These are phyloP conservation scores for Chenopodium formosanum DNA, from an alignment of 148 eudicot genomes.

Conservation along the genomic window DNA sequence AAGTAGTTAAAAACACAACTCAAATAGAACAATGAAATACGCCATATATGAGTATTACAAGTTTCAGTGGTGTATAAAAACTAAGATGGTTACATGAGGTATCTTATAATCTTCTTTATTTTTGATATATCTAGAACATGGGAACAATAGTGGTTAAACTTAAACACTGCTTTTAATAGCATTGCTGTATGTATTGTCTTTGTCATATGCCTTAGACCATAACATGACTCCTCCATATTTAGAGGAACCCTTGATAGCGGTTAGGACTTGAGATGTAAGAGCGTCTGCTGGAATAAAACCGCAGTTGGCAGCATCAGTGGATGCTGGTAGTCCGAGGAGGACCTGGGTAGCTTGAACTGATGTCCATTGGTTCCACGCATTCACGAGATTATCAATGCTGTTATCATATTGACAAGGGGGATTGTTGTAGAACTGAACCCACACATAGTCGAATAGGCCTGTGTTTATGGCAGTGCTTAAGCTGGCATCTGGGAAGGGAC, in stretches of 20 bases:
- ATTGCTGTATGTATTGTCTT: conserved; percentile 6
- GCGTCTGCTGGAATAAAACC: conserved; percentile 33
- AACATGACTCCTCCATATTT: conserved; percentile 46
- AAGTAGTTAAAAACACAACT: too few species aligned
- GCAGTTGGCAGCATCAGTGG: conserved; percentile 28
- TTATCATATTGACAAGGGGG: conserved; percentile 29
- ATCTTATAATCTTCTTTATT: not conserved
- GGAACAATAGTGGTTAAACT: not conserved
- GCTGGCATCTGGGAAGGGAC: conserved; percentile 31
- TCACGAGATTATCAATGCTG: conserved; percentile 13
- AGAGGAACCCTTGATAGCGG: conserved; percentile 18
- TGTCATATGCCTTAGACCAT: conserved; percentile 26
- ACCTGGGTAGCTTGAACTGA: conserved; percentile 19
- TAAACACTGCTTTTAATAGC: conserved; percentile 15
- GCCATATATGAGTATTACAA: not conserved
- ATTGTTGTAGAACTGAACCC: conserved; percentile 50
- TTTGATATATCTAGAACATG: too few species aligned
- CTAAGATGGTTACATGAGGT: not conserved
- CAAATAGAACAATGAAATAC: not conserved
- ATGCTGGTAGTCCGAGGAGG: conserved; percentile 39
- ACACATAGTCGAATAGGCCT: conserved; percentile 34
- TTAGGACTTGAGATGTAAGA: conserved; percentile 31
- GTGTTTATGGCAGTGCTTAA: conserved; percentile 31
- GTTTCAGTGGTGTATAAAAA: not conserved
- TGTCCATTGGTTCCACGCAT: conserved; percentile 30